Evolutionary conservation across 345 rosid genomes (phyloP), one percentile per base, ranked within the genome.

Genomic region (Melastoma malabathricum): DNA sequence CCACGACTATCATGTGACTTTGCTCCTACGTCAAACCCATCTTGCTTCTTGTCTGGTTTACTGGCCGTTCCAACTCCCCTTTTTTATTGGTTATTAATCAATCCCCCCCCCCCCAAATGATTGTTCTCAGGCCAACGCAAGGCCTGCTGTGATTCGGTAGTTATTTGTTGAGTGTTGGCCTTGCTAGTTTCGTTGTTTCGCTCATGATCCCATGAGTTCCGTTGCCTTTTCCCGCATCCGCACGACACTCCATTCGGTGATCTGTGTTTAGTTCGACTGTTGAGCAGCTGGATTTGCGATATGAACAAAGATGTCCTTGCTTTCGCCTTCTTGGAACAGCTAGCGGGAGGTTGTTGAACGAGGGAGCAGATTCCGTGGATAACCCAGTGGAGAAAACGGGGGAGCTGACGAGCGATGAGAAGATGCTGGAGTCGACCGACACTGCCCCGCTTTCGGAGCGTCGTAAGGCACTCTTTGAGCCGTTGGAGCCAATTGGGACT

Each of bases 401-500:
- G 59, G 59, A 71, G 55, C 62, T 68, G 47, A 51, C 41, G 14
- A 60, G 56, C 18, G 67, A 70, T 45, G 81, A 70, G n/a, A 82
- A 68, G 34, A 63, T 64, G 71, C 56, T 27, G 43, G 80, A 78
- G 23, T 47, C 61, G 25, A 52, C 41, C 15, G 48, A 68, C 47
- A 64, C 61, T 27, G 67, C 77, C 44, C 50, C 66, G 44, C 86
- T 86, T 19, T 78, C 90, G 0, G 94, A 81, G 59, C 78, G 86
- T 34, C 73, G 95, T 18, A 89, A 73, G 79, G 83, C 96, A 64
- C 76, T 89, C 47, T 86, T 86, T 58, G 88, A 86, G 71, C 97
- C 97, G 16, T 64, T 89, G 50, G 97, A 89, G 52, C 92, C 97
- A 43, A 52, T 60, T 3, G 50, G 20, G 3, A 72, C 68, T 25